These are phyloP conservation scores for Amanita jacksonii DNA, from an alignment of 768 basidiomycete genomes.

Conservation along the genomic window DNA sequence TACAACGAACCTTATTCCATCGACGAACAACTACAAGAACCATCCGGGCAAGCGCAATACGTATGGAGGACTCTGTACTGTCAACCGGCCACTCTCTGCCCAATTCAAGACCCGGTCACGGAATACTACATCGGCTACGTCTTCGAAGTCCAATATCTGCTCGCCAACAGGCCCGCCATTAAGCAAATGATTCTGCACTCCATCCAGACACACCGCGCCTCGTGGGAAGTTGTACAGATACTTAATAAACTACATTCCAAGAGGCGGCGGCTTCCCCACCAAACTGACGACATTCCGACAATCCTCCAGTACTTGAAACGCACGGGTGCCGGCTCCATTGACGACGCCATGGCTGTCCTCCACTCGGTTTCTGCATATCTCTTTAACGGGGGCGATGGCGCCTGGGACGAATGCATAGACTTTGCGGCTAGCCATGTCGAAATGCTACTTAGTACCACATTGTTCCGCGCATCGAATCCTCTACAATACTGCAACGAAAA, in stretches of 20 bases:
- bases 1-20: neutral
- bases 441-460: slow-evolving; percentile 22
- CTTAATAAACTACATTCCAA: slow-evolving; percentile 2
- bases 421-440: slow-evolving; percentile 51
- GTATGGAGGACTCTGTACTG: neutral
- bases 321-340: slow-evolving; percentile 29
- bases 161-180: neutral
- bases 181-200: slow-evolving; percentile 1
- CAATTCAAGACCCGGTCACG: neutral
- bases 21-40: neutral
- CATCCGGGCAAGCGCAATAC: neutral
- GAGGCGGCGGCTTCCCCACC: neutral
- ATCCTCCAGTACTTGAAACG: slow-evolving; percentile 1
- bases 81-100: neutral
- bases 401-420: slow-evolving; percentile 58
- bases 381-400: slow-evolving; percentile 66
- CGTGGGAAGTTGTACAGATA: neutral
- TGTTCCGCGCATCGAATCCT: slow-evolving; percentile 29
- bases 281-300: slow-evolving; percentile 4
- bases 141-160: slow-evolving; percentile 5
- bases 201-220: neutral
- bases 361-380: slow-evolving; percentile 70
- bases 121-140: slow-evolving; percentile 4
- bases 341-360: slow-evolving; percentile 72
- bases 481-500: slow-evolving; percentile 37